Conservation (phyloP, 805 yeast species). For the Wickerhamiella azymoides region DNA sequence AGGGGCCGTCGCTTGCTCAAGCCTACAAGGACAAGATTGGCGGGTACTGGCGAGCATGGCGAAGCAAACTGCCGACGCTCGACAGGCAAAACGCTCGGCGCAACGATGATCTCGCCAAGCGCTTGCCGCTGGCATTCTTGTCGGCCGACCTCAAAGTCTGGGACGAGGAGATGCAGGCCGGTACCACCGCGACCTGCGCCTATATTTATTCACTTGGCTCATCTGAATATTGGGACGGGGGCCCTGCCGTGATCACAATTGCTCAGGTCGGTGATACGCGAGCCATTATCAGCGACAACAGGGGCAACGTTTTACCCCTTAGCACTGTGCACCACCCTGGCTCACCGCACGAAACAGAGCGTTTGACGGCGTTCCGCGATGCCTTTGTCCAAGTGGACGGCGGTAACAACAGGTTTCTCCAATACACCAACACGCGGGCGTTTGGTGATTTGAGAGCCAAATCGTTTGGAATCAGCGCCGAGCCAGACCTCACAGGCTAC, state of each 20-base stretch:
- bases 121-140: slow-evolving; percentile 52
- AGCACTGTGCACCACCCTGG: slow-evolving; percentile 81
- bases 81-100: slow-evolving; percentile 18
- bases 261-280: slow-evolving; percentile 92
- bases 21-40: slow-evolving; percentile 49
- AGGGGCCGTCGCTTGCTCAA: slow-evolving; percentile 34
- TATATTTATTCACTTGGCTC: slow-evolving; percentile 37
- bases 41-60: slow-evolving; percentile 78
- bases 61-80: slow-evolving; percentile 30
- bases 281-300: slow-evolving; percentile 67
- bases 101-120: slow-evolving; percentile 42
- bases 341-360: slow-evolving; percentile 57
- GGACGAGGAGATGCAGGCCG: slow-evolving; percentile 24
- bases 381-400: slow-evolving; percentile 71
- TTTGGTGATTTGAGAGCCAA: slow-evolving; percentile 83
- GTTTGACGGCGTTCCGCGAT: slow-evolving; percentile 52
- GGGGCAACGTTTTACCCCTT: slow-evolving; percentile 66
- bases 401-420: slow-evolving; percentile 76
- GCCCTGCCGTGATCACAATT: slow-evolving; percentile 52
- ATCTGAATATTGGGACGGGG: slow-evolving; percentile 43
- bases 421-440: slow-evolving; percentile 81
- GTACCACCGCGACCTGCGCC: slow-evolving; percentile 63
- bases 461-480: slow-evolving; percentile 74
- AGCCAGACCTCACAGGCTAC: slow-evolving; percentile 56
- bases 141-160: slow-evolving; percentile 48